A percentile compares a stretch with the other conserved stretches of the same genome.
phyloP scores from a whole-genome alignment of 2,329 filamentous ascomycete genomes.

The Scedosporium aurantiacum region DNA sequence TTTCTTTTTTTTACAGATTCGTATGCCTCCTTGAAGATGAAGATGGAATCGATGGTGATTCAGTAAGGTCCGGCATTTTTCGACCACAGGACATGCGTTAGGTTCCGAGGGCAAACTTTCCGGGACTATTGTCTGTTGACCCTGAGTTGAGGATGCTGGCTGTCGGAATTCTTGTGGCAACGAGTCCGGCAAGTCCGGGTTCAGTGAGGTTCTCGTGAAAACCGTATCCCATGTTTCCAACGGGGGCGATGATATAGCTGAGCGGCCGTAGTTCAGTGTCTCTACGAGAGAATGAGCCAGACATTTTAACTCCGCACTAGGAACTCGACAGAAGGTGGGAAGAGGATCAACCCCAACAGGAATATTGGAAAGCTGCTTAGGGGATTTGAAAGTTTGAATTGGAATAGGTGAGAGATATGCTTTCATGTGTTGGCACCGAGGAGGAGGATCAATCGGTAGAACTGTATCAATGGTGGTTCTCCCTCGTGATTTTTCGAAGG shows the following conservation, averaged over 20 bases:
- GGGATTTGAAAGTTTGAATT: no score
- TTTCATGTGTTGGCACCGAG: no score
- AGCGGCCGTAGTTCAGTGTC: conserved; percentile 7
- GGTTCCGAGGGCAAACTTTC: conserved; percentile 27
- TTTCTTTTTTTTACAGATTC: no score
- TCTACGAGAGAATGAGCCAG: not conserved
- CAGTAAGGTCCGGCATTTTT: conserved; percentile 42
- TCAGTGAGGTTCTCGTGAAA: conserved; percentile 22
- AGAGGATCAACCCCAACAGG: no score
- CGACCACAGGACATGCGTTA: conserved; percentile 31
- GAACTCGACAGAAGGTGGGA: not conserved
- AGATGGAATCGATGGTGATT: conserved; percentile 41
- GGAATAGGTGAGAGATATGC: no score
- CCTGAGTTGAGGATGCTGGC: conserved; percentile 25
- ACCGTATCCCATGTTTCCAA: conserved; percentile 39
- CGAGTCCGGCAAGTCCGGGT: conserved; percentile 15
- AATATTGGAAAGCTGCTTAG: no score
- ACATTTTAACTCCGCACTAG: not conserved
- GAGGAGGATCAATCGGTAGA: no score
- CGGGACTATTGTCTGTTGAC: conserved; percentile 24
- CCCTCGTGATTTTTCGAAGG: no score
- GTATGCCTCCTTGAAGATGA: conserved; percentile 23
- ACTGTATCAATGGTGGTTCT: no score
- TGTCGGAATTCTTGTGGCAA: conserved; percentile 18
- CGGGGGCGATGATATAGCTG: conserved; percentile 32